Conservation (phyloP, 2,329 filamentous ascomycete genomes). For the Trichophyton benhamiae region DNA sequence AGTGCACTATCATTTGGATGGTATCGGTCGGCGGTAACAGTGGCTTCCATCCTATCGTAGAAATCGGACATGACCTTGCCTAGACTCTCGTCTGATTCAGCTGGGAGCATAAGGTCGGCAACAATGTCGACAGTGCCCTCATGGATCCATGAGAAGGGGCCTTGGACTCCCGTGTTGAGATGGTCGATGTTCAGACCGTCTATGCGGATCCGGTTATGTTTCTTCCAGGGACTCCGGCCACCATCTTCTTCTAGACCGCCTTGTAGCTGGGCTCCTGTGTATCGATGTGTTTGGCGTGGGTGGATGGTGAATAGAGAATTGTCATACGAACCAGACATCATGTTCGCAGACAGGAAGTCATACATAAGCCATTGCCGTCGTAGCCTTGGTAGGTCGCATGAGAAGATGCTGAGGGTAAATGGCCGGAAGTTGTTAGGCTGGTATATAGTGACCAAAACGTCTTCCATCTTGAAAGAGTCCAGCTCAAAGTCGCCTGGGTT, state of each 20-base stretch:
- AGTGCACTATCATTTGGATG: background rate
- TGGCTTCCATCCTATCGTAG: slow-evolving; percentile 89
- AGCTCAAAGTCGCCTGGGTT: slow-evolving; percentile 92
- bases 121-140: slow-evolving; percentile 96
- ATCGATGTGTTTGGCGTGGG: slow-evolving; percentile 75
- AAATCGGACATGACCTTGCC: slow-evolving; percentile 94
- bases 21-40: slow-evolving; percentile 67
- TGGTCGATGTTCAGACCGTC: slow-evolving; percentile 93
- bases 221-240: slow-evolving; percentile 74
- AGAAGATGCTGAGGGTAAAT: slow-evolving; percentile 89
- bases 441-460: slow-evolving; percentile 80
- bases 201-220: slow-evolving; percentile 82
- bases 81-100: slow-evolving; percentile 75
- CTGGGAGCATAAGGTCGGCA: slow-evolving; percentile 86
- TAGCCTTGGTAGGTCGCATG: slow-evolving; percentile 81
- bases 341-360: slow-evolving; percentile 87
- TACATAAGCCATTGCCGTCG: slow-evolving; percentile 97
- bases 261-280: slow-evolving; percentile 51
- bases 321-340: slow-evolving; percentile 91
- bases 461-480: slow-evolving; percentile 90
- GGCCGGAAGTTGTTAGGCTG: slow-evolving; percentile 87
- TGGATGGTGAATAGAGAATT: slow-evolving; percentile 96
- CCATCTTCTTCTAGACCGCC: slow-evolving; percentile 47
- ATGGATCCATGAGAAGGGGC: slow-evolving; percentile 94
- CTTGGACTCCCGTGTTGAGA: slow-evolving; percentile 81